Conservation (phyloP, 164 flowering plant genomes). For the Macadamia tetraphylla region DNA sequence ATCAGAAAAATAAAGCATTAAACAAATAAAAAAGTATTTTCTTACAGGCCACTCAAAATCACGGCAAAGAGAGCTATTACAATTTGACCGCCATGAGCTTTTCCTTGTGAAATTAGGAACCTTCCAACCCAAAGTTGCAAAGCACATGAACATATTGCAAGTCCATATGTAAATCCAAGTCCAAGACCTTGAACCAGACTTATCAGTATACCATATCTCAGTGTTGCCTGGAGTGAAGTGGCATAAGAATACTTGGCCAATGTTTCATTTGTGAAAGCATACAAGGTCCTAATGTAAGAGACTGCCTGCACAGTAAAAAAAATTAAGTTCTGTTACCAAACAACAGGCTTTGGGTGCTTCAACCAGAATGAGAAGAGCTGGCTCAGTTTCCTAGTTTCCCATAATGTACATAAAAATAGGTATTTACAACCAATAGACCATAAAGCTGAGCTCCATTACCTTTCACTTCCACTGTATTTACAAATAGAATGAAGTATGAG, state of each 20-base stretch:
- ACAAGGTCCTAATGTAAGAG: slow-evolving; percentile 81
- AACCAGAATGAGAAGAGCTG: background rate
- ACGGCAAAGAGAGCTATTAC: slow-evolving; percentile 85
- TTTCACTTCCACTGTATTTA: background rate
- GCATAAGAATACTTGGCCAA: slow-evolving; percentile 98
- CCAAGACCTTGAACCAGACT: slow-evolving; percentile 99
- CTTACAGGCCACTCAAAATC: slow-evolving; percentile 97
- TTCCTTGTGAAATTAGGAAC: slow-evolving; percentile 50
- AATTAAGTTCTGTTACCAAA: slow-evolving; percentile 1
- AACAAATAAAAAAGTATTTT: slow-evolving; percentile 9
- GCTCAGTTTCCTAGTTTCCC: no score
- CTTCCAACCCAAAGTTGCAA: slow-evolving; percentile 97
- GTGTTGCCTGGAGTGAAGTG: slow-evolving; percentile 91
- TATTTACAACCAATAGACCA: no score
- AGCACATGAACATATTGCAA: slow-evolving; percentile 98
- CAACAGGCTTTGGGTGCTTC: background rate
- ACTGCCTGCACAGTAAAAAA: slow-evolving; percentile 62
- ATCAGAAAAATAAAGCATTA: background rate
- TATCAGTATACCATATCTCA: slow-evolving; percentile 92
- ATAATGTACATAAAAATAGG: no score
- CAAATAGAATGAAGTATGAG: no score
- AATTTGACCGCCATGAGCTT: slow-evolving; percentile 91
- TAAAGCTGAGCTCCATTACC: no score
- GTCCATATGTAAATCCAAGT: slow-evolving; percentile 98
- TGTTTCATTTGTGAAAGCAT: slow-evolving; percentile 94